These are phyloP conservation scores for Beauveria sp. DNA, from an alignment of 2,329 filamentous ascomycete genomes.

Conservation along the genomic window DNA sequence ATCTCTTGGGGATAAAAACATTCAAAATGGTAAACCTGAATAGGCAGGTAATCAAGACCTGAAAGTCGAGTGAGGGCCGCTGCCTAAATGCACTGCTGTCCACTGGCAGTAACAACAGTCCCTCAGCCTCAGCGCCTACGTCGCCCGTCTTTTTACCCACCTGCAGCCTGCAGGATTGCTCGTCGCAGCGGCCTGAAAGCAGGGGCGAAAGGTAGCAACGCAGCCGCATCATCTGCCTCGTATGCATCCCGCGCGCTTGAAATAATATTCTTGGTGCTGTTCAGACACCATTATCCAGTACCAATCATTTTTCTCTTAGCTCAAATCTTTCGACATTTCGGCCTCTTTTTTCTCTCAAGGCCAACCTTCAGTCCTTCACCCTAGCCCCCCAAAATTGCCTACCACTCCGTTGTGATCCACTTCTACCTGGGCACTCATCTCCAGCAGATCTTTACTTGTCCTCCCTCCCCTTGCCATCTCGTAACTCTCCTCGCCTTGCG, in stretches of 20 bases:
- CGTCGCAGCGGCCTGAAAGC: not conserved
- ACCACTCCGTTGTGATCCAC: slow-evolving; percentile 5
- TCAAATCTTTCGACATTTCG: not conserved
- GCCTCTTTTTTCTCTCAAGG: not conserved
- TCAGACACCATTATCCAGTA: not conserved
- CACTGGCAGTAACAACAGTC: not conserved
- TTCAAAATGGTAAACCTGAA: too few species aligned
- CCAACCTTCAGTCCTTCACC: not conserved
- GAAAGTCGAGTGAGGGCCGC: not conserved
- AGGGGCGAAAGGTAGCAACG: not conserved
- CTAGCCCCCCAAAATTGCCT: slow-evolving; percentile 9
- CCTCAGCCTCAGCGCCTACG: not conserved
- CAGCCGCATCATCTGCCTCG: not conserved
- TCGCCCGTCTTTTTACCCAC: not conserved
- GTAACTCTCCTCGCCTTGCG: not conserved
- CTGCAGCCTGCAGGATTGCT: not conserved
- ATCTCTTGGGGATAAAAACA: too few species aligned
- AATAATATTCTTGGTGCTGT: not conserved
- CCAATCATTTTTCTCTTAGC: not conserved
- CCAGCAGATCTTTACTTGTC: slow-evolving; percentile 13
- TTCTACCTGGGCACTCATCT: slow-evolving; percentile 12
- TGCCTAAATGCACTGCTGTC: not conserved
- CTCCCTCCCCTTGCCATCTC: slow-evolving; percentile 11
- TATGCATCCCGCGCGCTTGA: not conserved
- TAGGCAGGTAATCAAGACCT: too few species aligned